These are phyloP conservation scores for Suhomyces canberraensis DNA, from an alignment of 805 yeast species.

Conservation along the genomic window DNA sequence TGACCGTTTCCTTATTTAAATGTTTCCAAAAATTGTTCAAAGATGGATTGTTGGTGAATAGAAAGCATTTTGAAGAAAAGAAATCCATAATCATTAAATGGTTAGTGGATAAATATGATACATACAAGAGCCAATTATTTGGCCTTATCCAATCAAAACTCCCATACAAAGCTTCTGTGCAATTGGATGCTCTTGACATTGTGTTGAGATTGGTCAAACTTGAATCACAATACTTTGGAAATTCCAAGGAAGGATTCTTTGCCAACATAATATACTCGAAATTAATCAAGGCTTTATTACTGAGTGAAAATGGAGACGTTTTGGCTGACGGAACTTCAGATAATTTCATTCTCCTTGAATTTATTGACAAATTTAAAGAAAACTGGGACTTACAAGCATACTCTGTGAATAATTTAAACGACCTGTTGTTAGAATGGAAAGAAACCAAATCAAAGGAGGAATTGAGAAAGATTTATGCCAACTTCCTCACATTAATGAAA, in stretches of 20 bases:
- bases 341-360: constrained; percentile 52
- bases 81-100: constrained; percentile 54
- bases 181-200: constrained; percentile 52
- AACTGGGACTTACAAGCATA: constrained; percentile 79
- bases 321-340: constrained; percentile 47
- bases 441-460: constrained; percentile 12
- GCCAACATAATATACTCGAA: constrained; percentile 52
- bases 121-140: constrained; percentile 46
- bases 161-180: constrained; percentile 49
- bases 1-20: constrained; percentile 41
- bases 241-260: constrained; percentile 57
- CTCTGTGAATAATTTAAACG: constrained; percentile 51
- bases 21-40: constrained; percentile 49
- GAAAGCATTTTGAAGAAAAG: constrained; percentile 40
- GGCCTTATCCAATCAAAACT: constrained; percentile 37
- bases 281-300: constrained; percentile 32
- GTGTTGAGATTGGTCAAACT: constrained; percentile 51
- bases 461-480: constrained; percentile 29
- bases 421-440: constrained; percentile 21
- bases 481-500: constrained; percentile 38
- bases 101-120: constrained; percentile 57
- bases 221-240: constrained; percentile 54
- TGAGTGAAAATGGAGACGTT: constrained; percentile 32
- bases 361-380: constrained; percentile 48
- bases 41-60: constrained; percentile 36